Percentiles rank a stretch among this genome's conserved stretches.
Evolutionary conservation across 2,329 filamentous ascomycete genomes (phyloP).

Genomic region (Phyllosticta citrichinensis): DNA sequence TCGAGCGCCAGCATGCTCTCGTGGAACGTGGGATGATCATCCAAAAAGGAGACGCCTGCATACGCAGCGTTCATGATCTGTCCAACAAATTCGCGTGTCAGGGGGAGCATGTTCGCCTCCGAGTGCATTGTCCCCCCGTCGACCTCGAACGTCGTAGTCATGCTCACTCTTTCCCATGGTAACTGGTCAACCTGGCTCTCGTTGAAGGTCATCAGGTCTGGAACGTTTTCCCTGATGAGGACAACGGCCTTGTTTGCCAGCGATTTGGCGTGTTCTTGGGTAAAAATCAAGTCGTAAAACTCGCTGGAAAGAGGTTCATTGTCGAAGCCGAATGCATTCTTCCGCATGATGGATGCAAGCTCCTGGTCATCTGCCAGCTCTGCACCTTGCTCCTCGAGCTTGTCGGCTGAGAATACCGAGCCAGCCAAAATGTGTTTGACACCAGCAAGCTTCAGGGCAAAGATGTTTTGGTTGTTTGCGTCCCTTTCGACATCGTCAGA

Average conservation of each 20-base stretch:
- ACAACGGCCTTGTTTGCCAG: constrained; percentile 29
- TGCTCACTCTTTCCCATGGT: constrained; percentile 48
- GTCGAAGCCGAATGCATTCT: constrained; percentile 4
- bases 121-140: constrained; percentile 33
- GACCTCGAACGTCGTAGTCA: constrained; percentile 33
- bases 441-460: constrained; percentile 1
- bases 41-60: constrained; percentile 43
- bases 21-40: constrained; percentile 43
- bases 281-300: constrained; percentile 35
- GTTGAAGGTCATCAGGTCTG: constrained; percentile 50
- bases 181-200: constrained; percentile 51
- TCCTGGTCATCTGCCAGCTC: constrained; percentile 16
- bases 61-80: constrained; percentile 39
- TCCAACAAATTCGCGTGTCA: constrained; percentile 49
- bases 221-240: constrained; percentile 36
- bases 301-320: constrained; percentile 18
- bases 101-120: constrained; percentile 36
- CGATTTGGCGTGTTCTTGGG: constrained; percentile 36
- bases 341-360: neutral
- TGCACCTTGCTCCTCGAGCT: neutral
- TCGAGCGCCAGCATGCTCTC: constrained; percentile 49
- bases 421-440: neutral
- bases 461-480: neutral
- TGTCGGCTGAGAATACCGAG: neutral
- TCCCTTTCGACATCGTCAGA: neutral